phyloP scores from a whole-genome alignment of 164 flowering plant species.

The Nymphaea thermarum region DNA sequence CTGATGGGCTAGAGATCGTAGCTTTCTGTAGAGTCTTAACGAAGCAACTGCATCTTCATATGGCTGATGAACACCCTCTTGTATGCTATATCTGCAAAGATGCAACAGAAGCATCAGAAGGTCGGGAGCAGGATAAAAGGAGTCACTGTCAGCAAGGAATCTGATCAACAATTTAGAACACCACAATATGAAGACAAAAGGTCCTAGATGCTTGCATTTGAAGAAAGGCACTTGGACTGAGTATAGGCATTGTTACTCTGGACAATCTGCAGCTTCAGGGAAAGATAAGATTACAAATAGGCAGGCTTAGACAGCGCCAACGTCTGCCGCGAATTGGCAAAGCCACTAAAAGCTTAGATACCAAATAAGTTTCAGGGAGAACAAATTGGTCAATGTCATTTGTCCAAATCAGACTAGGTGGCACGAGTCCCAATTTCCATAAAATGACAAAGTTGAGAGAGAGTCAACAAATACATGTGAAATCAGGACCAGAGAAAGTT shows the following conservation, averaged over 20 bases:
- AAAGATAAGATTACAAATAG: too few species aligned
- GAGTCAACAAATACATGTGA: too few species aligned
- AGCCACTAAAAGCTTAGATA: too few species aligned
- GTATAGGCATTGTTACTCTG: background rate
- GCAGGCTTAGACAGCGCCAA: too few species aligned
- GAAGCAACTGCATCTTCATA: slow-evolving; percentile 57
- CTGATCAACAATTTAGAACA: background rate
- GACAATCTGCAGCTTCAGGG: background rate
- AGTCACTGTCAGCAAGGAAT: background rate
- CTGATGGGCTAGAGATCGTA: slow-evolving; percentile 40
- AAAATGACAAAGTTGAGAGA: too few species aligned
- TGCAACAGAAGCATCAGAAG: background rate
- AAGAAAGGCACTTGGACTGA: background rate
- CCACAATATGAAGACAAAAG: background rate
- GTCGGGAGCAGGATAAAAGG: background rate
- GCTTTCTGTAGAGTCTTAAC: slow-evolving; percentile 62
- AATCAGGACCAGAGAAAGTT: too few species aligned
- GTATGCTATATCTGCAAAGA: slow-evolving; percentile 46
- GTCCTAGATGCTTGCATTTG: too few species aligned
- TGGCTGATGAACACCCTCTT: slow-evolving; percentile 48
- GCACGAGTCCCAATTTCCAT: too few species aligned
- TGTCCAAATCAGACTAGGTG: too few species aligned
- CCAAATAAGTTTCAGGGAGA: too few species aligned
- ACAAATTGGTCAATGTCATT: too few species aligned
- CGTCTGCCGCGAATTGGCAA: too few species aligned